Conservation (phyloP, 257 asterid species). For the Ligustrum vulgare region DNA sequence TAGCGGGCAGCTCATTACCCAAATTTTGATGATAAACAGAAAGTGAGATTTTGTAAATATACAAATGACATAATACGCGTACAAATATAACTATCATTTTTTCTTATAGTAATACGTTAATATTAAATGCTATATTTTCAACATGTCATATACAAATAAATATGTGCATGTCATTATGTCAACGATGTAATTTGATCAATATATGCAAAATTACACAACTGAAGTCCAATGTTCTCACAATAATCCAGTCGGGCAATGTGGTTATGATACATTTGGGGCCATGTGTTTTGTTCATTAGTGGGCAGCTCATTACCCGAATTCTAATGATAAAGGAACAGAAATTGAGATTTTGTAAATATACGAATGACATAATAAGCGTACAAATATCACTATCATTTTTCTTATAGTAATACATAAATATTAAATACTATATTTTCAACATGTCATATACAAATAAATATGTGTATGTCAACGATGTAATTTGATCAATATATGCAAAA, state of each 20-base stretch:
- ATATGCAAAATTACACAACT: background rate
- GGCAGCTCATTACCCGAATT: slow-evolving; percentile 67
- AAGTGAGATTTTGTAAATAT: slow-evolving; percentile 36
- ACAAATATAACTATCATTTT: too few species aligned
- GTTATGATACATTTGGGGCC: slow-evolving; percentile 66
- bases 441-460: background rate
- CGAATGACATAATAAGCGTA: background rate
- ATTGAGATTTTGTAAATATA: slow-evolving; percentile 36
- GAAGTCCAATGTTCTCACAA: background rate
- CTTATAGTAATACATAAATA: background rate
- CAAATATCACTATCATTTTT: too few species aligned
- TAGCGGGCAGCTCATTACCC: slow-evolving; percentile 74
- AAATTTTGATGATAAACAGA: slow-evolving; percentile 69
- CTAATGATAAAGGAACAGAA: slow-evolving; percentile 77
- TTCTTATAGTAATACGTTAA: background rate
- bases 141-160: background rate
- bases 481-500: background rate
- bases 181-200: background rate
- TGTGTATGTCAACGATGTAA: background rate
- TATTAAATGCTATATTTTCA: background rate
- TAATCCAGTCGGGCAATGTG: slow-evolving; percentile 72
- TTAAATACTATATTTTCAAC: background rate
- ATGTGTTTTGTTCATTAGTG: slow-evolving; percentile 65
- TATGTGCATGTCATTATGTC: background rate
- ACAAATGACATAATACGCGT: background rate